Base-by-base conservation (phyloP, 108 stramenopile species). In the Discostella stelligeroides region DNA sequence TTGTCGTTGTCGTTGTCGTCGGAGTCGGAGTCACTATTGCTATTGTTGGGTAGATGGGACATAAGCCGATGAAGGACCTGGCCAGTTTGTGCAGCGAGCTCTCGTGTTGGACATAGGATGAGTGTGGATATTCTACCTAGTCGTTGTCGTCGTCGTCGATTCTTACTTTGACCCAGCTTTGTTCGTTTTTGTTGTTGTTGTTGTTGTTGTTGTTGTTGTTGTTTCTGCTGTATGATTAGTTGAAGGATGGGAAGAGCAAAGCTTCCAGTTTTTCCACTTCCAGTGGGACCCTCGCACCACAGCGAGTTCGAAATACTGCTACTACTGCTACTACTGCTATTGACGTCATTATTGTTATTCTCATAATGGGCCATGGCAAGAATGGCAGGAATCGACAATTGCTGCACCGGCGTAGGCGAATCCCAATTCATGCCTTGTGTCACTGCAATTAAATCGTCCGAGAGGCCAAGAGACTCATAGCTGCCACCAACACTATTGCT, bases 51-150 rank as follows among this genome's bases (percentile, higher is more conserved):
- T 11, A 79, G 55, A 24, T 74, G 45, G 11, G 79, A 80, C 29
- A 83, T 66, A 21, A 91, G 49, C 30, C 61, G 48, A 49, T 77
- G 45, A 42, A 89, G 51, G 15, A 89, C 92, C 13, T 15, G 25
- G 41, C 72, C 70, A 59, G 97, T 92, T 70, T 99, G 98, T 11
- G 88, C 62, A 18, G 94, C 93, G 60, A 99, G 85, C 79, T 99
- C 98, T 41, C 98, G 68, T 10, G 97, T 97, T 0, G 98, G 98
- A 47, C 86, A 89, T 29, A 98, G 64, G 13, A 99, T 85, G 29
- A 99, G 58, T 13, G 86, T 70, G 15, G 85, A 51, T 20, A 88
- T 79, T 59, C 18, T 0, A 34, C 21, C 18, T 51, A 57, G 48
- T 81, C 68, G 17, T 25, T 21, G 30, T 5, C 18, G 3, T 40